These are phyloP conservation scores for Kwoniella newhampshirensis DNA, from an alignment of 768 basidiomycete species.

Conservation along the genomic window DNA sequence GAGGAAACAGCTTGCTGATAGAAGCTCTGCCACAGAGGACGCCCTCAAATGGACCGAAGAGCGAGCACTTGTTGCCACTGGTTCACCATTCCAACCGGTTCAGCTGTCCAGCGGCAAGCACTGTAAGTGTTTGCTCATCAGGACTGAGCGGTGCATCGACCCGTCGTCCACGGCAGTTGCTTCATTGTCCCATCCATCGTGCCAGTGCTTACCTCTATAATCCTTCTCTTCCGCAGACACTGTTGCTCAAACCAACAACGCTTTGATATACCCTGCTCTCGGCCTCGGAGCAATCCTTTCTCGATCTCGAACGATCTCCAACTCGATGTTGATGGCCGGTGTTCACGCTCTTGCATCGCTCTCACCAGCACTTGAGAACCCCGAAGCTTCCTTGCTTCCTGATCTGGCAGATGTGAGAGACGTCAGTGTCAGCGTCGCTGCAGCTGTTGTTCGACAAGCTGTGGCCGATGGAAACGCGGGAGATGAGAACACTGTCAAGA, in stretches of 20 bases:
- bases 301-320: constrained; percentile 66
- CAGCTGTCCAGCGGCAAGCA: constrained; percentile 66
- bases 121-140: constrained; percentile 51
- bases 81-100: constrained; percentile 76
- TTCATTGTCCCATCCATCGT: background rate
- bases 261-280: constrained; percentile 77
- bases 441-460: constrained; percentile 77
- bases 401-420: constrained; percentile 71
- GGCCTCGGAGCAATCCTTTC: constrained; percentile 76
- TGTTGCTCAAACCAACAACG: constrained; percentile 47
- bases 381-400: constrained; percentile 70
- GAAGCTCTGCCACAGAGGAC: constrained; percentile 16
- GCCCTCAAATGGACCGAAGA: constrained; percentile 67
- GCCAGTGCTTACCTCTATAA: background rate
- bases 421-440: constrained; percentile 73
- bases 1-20: background rate
- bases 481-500: constrained; percentile 45
- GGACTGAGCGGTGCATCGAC: background rate
- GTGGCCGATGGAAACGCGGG: constrained; percentile 69
- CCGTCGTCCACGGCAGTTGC: background rate
- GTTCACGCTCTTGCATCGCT: constrained; percentile 72
- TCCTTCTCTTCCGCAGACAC: constrained; percentile 24
- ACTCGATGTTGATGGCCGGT: constrained; percentile 82
- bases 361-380: constrained; percentile 71
- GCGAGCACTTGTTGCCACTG: constrained; percentile 76